A percentile compares a stretch with the other conserved stretches of the same genome.
Evolutionary conservation across 1,139 yeast species (phyloP).

Genomic region (Petasospora fabianii): DNA sequence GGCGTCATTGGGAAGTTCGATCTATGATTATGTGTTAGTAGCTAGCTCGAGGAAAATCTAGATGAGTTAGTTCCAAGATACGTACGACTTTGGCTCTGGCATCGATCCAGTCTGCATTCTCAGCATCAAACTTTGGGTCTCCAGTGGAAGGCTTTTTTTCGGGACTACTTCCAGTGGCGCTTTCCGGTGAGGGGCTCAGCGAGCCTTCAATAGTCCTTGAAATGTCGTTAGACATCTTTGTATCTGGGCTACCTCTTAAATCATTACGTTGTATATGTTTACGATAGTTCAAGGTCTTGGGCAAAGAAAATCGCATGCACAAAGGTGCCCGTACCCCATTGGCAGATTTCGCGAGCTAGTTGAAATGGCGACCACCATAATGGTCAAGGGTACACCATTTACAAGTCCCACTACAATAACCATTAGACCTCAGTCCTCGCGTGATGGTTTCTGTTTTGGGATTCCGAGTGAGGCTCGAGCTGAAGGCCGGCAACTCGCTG

Average conservation of each 20-base stretch:
- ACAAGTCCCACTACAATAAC: no score
- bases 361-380: no score
- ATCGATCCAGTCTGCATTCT: constrained; percentile 29
- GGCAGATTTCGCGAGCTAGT: no score
- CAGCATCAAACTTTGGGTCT: constrained; percentile 29
- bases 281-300: no score
- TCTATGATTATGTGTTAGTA: constrained; percentile 8
- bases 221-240: background rate
- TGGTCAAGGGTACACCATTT: no score
- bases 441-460: constrained; percentile 44
- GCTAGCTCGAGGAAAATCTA: background rate
- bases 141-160: constrained; percentile 4
- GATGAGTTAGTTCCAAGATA: background rate
- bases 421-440: no score
- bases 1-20: constrained; percentile 26
- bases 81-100: constrained; percentile 23
- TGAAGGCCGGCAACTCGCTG: constrained; percentile 43
- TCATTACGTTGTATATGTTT: no score
- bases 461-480: constrained; percentile 47
- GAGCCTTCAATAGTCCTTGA: background rate
- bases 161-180: no score
- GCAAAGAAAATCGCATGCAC: no score
- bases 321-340: no score
- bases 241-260: no score
- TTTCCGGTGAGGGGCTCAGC: no score